Conservation (phyloP, 305 asterid genomes). For the Fraxinus sp. region DNA sequence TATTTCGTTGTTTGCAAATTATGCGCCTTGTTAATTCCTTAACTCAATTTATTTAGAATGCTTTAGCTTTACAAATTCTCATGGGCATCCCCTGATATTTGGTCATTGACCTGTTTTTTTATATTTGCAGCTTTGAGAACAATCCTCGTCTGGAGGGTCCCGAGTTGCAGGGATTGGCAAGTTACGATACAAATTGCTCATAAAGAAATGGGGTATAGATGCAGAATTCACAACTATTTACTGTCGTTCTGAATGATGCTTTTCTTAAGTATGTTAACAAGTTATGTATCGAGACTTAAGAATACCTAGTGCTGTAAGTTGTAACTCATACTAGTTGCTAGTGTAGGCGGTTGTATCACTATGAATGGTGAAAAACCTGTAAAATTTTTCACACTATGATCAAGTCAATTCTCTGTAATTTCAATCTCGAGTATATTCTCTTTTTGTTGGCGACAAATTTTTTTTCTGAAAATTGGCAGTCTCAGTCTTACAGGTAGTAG, state of each 20-base stretch:
- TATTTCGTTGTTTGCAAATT: neutral
- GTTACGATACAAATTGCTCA: slow-evolving; percentile 63
- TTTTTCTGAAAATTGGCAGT: too few relatives aligned
- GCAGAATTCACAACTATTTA: neutral
- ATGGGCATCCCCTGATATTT: neutral
- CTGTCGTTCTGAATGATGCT: neutral
- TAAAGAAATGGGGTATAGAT: slow-evolving; percentile 15
- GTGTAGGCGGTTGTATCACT: slow-evolving; percentile 20
- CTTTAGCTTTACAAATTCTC: neutral
- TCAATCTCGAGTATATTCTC: neutral
- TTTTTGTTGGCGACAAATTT: neutral
- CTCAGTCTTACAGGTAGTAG: neutral
- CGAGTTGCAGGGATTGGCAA: slow-evolving; percentile 89
- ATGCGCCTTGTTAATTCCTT: neutral
- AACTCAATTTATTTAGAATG: neutral
- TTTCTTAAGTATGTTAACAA: neutral
- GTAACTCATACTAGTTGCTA: slow-evolving; percentile 24
- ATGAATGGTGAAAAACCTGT: slow-evolving; percentile 17
- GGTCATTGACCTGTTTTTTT: neutral
- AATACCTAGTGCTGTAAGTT: neutral
- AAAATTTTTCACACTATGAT: neutral
- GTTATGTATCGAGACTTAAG: neutral
- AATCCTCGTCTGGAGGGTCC: slow-evolving; percentile 94
- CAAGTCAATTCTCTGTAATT: neutral
- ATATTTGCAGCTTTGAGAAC: slow-evolving; percentile 68